Percentiles rank a stretch among this genome's conserved stretches.
These are phyloP conservation scores for Thraustotheca clavata DNA, from an alignment of 352 stramenopile genomes.

Conservation along the genomic window DNA sequence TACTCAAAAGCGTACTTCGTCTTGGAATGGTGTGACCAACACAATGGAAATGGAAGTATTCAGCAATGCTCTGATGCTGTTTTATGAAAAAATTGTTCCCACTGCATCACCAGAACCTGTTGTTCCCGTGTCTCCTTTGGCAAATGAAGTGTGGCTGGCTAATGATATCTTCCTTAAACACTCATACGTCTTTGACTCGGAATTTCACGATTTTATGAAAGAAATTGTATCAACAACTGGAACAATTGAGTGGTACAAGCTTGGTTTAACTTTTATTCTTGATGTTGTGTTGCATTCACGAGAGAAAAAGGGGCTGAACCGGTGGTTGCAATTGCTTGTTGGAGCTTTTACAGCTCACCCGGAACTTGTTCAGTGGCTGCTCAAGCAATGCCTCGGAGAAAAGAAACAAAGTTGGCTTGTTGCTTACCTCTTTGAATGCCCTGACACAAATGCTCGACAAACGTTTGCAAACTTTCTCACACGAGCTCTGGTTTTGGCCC, in stretches of 20 bases:
- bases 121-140: constrained; percentile 18
- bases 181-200: constrained; percentile 92
- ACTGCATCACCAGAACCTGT: constrained; percentile 31
- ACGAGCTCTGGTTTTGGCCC: constrained; percentile 56
- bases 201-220: constrained; percentile 93
- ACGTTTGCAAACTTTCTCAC: constrained; percentile 80
- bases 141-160: constrained; percentile 88
- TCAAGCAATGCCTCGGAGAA: constrained; percentile 42
- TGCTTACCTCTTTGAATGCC: constrained; percentile 72
- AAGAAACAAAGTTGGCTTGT: constrained; percentile 55
- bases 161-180: constrained; percentile 93
- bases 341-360: constrained; percentile 69
- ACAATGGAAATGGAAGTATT: constrained; percentile 97
- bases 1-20: constrained; percentile 68
- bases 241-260: constrained; percentile 26
- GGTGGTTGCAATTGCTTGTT: constrained; percentile 71
- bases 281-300: constrained; percentile 81
- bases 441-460: constrained; percentile 75
- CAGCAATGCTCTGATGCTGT: constrained; percentile 98
- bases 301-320: constrained; percentile 79
- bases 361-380: constrained; percentile 57
- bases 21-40: constrained; percentile 92
- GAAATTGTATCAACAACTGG: constrained; percentile 80
- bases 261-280: constrained; percentile 76
- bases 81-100: constrained; percentile 96